Conservation (phyloP, 2,329 filamentous ascomycete genomes). For the Didymosphaeria variabile region DNA sequence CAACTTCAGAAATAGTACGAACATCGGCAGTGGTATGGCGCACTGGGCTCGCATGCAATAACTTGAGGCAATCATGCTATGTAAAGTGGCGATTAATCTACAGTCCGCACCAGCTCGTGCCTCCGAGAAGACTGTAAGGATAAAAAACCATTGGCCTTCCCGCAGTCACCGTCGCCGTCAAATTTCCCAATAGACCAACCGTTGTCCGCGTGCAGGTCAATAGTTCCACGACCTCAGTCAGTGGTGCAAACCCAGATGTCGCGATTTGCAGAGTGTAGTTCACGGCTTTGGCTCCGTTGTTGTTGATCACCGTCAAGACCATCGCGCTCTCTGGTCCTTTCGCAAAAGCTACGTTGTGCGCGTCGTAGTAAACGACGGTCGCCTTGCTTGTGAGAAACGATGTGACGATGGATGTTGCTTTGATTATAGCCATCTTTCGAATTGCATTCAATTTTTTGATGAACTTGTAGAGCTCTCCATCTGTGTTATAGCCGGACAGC, state of each 20-base stretch:
- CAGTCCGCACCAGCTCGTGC: conserved; percentile 12
- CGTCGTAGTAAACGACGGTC: conserved; percentile 55
- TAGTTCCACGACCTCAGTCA: conserved; percentile 42
- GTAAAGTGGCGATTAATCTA: background rate
- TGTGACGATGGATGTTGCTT: conserved; percentile 51
- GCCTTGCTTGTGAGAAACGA: conserved; percentile 54
- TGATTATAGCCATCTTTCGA: conserved; percentile 53
- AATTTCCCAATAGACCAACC: background rate
- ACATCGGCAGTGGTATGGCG: too few relatives aligned
- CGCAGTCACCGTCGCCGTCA: conserved; percentile 3
- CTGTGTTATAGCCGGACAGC: conserved; percentile 52
- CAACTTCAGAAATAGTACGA: too few relatives aligned
- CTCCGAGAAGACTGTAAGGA: background rate
- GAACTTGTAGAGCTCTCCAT: conserved; percentile 50
- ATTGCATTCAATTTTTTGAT: conserved; percentile 53
- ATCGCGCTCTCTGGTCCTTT: conserved; percentile 51
- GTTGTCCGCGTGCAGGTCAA: conserved; percentile 36
- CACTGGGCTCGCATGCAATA: too few relatives aligned
- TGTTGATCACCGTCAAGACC: conserved; percentile 57
- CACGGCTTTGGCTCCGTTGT: conserved; percentile 49
- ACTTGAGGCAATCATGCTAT: too few relatives aligned
- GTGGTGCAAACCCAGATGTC: conserved; percentile 35
- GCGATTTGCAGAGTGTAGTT: conserved; percentile 39
- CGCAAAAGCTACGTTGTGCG: conserved; percentile 55
- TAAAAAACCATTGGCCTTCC: conserved; percentile 7